These are phyloP conservation scores for Ophiocytium majus DNA, from an alignment of 352 stramenopile species.

Conservation along the genomic window DNA sequence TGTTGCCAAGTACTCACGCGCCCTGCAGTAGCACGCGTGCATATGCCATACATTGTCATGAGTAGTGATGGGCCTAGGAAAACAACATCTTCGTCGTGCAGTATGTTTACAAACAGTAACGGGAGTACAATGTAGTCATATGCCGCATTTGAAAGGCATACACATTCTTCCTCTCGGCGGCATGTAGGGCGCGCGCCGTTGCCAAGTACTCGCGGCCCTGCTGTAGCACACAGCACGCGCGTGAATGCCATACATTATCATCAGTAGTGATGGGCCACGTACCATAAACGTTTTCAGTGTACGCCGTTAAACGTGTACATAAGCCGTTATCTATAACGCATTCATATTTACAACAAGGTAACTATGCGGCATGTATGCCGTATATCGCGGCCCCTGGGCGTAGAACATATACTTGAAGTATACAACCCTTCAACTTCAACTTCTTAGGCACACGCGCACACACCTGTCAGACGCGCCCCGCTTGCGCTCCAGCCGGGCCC, in stretches of 20 bases:
- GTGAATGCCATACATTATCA: neutral
- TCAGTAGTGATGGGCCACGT: neutral
- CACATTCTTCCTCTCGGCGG: neutral
- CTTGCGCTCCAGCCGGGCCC: conserved; percentile 12
- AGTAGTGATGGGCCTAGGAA: too few species aligned
- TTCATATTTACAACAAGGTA: neutral
- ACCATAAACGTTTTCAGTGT: neutral
- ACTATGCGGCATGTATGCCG: neutral
- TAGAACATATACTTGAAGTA: neutral
- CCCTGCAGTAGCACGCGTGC: neutral
- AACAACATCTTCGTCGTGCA: too few species aligned
- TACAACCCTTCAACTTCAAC: neutral
- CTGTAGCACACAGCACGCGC: neutral
- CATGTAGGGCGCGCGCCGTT: neutral
- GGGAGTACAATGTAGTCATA: too few species aligned
- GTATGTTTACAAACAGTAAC: too few species aligned
- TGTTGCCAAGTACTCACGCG: neutral
- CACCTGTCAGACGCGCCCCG: neutral
- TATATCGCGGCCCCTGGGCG: neutral
- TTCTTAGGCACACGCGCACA: too few species aligned
- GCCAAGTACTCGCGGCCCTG: neutral
- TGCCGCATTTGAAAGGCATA: too few species aligned
- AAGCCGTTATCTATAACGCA: neutral
- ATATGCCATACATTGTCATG: neutral
- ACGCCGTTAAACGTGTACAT: neutral